Evolutionary conservation across 192 early-diverging fungal species (phyloP), one percentile per base, ranked within the genome.

Genomic region (Geranomyces michiganensis): DNA sequence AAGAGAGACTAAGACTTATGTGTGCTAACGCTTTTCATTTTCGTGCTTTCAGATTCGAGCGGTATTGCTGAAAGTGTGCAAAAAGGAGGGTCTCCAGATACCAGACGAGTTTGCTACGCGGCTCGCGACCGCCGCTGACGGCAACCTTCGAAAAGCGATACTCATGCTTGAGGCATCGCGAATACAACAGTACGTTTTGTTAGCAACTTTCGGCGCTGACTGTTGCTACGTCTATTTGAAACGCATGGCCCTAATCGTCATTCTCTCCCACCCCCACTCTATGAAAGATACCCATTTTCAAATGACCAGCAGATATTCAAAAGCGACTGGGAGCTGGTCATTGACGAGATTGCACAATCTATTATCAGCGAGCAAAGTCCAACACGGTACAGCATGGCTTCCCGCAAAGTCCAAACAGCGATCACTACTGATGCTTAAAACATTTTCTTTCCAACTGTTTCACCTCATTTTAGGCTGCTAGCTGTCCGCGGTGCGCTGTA

Each of bases 271-370:
- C n/a, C n/a, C n/a, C n/a, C n/a, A n/a, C n/a, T n/a, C n/a, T n/a
- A n/a, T n/a, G n/a, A n/a, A n/a, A 82, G 81, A 44, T 83, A 83
- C 68, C 83, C 83, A 7, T 85, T 85, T 68, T 29, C 33, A 30
- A 66, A 68, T 1, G 26, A 62, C 5, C 90, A 92, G 56, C 73
- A 82, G 43, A 81, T 92, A 0, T 84, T 88, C 24, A 73, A 82
- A 30, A 88, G 92, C 70, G 95, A 97, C 75, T 99, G 95, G 95
- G 94, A 99, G 73, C 72, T 78, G 72, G 90, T 87, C 46, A 88
- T 96, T 53, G 51, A 73, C n/a, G 80, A 84, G 7, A 85, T 94
- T 33, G 91, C 93, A 13, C 61, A 78, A 0, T 51, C 71, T 6
- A 95, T 96, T 56, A 71, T 96, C 8, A 71, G 81, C 49, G 83